A percentile compares a stretch with the other conserved stretches of the same genome.
Evolutionary conservation across 2,329 filamentous ascomycete species (phyloP).

Genomic region (Paraphaeosphaeria sporulosa): DNA sequence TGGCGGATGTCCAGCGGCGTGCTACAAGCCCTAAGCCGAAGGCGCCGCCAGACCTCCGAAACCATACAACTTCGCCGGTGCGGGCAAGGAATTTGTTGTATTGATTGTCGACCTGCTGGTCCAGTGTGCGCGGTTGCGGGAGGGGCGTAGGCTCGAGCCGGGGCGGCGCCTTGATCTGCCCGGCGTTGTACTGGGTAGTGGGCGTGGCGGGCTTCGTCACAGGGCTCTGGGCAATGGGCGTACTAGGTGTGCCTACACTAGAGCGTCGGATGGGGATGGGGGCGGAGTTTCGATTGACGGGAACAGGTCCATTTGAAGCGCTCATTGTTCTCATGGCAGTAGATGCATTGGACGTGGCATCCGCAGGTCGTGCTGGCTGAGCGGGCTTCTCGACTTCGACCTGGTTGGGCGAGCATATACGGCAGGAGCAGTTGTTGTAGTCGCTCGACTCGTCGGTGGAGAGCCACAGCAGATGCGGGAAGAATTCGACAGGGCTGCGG

Average conservation of each 20-base stretch:
- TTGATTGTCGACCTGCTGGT: constrained; percentile 59
- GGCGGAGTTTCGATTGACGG: constrained; percentile 25
- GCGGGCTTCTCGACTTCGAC: constrained; percentile 51
- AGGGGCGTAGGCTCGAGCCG: constrained; percentile 47
- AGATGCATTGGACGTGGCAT: constrained; percentile 30
- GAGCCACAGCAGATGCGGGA: constrained; percentile 66
- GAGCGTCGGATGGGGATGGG: constrained; percentile 36
- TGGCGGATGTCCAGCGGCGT: constrained; percentile 53
- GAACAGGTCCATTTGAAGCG: constrained; percentile 37
- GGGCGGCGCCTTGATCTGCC: constrained; percentile 33
- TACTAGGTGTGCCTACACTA: constrained; percentile 27
- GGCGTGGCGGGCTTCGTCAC: constrained; percentile 29
- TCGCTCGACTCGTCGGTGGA: constrained; percentile 61
- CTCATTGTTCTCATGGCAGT: constrained; percentile 22
- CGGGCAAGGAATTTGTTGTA: constrained; percentile 60
- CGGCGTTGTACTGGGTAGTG: constrained; percentile 18
- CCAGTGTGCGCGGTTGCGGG: constrained; percentile 50
- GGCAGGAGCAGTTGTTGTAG: constrained; percentile 64
- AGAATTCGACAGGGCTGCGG: constrained; percentile 66
- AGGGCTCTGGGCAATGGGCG: constrained; percentile 32
- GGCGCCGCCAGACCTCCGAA: constrained; percentile 55
- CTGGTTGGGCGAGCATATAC: constrained; percentile 64
- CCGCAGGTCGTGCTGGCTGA: constrained; percentile 28
- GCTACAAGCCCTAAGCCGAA: constrained; percentile 64
- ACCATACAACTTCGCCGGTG: constrained; percentile 65